Evolutionary conservation across 441 rosid genomes (phyloP).

Genomic region (Breynia disticha): DNA sequence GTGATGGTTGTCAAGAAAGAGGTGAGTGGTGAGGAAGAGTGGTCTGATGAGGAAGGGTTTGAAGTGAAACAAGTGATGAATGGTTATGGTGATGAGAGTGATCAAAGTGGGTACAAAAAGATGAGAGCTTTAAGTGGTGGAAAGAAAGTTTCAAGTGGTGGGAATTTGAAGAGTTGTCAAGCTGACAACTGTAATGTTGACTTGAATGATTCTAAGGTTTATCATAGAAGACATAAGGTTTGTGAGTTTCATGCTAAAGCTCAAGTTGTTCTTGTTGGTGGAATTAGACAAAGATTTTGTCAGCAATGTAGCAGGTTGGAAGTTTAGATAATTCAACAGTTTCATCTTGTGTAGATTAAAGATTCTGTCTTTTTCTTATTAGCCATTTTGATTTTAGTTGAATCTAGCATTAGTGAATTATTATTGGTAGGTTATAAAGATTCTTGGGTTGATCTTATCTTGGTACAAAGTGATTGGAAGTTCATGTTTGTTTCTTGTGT

Average conservation of each 20-base stretch:
- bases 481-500: too few relatives aligned
- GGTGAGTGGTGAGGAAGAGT: conserved; percentile 6
- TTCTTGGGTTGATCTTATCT: too few relatives aligned
- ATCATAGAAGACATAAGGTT: conserved; percentile 54
- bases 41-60: conserved; percentile 17
- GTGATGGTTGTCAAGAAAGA: conserved; percentile 22
- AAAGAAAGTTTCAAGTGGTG: conserved; percentile 15
- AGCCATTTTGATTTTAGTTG: too few relatives aligned
- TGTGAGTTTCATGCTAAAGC: conserved; percentile 55
- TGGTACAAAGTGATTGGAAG: too few relatives aligned
- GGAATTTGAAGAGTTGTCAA: conserved; percentile 40
- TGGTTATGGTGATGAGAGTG: conserved; percentile 4
- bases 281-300: conserved; percentile 51
- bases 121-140: conserved; percentile 14
- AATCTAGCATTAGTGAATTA: too few relatives aligned
- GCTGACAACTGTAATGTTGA: conserved; percentile 42
- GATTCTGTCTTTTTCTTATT: too few relatives aligned
- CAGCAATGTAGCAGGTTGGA: conserved; percentile 68
- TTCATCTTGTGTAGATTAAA: too few relatives aligned
- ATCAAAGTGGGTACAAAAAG: conserved; percentile 16
- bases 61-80: conserved; percentile 13
- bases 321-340: too few relatives aligned
- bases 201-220: conserved; percentile 41
- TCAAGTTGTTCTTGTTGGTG: conserved; percentile 39
- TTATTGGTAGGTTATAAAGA: too few relatives aligned